Evolutionary conservation across 345 rosid genomes (phyloP).

Genomic region (Reutealis trisperma): DNA sequence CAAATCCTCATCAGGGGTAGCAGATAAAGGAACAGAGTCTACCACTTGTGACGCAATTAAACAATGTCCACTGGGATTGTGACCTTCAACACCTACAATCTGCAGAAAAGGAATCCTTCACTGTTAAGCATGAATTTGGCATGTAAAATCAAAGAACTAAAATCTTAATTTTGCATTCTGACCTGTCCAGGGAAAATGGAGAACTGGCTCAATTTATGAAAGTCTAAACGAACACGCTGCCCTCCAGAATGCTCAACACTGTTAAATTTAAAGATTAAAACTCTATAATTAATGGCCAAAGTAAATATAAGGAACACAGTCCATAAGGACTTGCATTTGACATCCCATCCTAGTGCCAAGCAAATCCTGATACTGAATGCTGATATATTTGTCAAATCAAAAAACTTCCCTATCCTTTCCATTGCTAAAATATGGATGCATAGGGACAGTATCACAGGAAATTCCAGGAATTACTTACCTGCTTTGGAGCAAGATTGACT

Average conservation of each 20-base stretch:
- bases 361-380: neutral
- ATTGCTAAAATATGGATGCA: conserved; percentile 10
- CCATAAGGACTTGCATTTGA: neutral
- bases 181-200: conserved; percentile 99
- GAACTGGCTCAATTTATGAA: conserved; percentile 62
- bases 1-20: conserved; percentile 34
- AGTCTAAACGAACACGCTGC: conserved; percentile 74
- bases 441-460: conserved; percentile 4
- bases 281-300: neutral
- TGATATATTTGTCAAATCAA: neutral
- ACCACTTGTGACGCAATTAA: conserved; percentile 74
- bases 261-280: conserved; percentile 23
- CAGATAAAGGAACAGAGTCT: conserved; percentile 60
- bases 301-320: conserved; percentile 2
- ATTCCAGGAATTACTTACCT: conserved; percentile 52
- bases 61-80: conserved; percentile 96
- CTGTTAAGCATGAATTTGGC: conserved; percentile 21
- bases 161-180: conserved; percentile 12
- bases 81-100: conserved; percentile 89
- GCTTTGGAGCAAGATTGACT: conserved; percentile 82
- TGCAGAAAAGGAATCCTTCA: conserved; percentile 37
- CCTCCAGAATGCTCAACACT: conserved; percentile 88
- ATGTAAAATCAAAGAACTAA: conserved; percentile 15
- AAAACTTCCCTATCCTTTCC: neutral
- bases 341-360: neutral